phyloP scores from a whole-genome alignment of 129 eudicot genomes.

The Saussurea involucrata region DNA sequence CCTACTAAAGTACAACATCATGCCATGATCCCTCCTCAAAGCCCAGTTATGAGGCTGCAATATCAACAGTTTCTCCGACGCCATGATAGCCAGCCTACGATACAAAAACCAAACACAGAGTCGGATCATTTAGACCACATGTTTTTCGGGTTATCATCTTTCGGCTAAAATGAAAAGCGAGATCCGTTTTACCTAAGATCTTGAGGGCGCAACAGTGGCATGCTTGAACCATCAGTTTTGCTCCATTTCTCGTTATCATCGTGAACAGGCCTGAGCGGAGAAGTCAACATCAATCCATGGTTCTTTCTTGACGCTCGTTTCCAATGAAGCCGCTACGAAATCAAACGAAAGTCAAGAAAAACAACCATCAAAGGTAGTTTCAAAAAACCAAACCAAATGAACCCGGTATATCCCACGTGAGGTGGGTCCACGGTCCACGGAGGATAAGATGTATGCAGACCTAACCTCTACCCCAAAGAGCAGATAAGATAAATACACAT shows the following conservation, averaged over 20 bases:
- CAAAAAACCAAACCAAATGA: neutral
- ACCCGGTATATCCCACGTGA: neutral
- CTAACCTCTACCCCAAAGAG: neutral
- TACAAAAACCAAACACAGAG: slow-evolving; percentile 13
- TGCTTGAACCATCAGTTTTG: slow-evolving; percentile 45
- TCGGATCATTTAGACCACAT: slow-evolving; percentile 22
- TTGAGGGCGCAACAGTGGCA: slow-evolving; percentile 77
- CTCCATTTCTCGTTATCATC: slow-evolving; percentile 47
- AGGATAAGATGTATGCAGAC: neutral
- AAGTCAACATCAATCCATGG: slow-evolving; percentile 79
- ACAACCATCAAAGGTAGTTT: neutral
- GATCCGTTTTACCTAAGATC: slow-evolving; percentile 54
- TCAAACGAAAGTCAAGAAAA: neutral
- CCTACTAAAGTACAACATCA: slow-evolving; percentile 89
- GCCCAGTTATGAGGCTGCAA: slow-evolving; percentile 96
- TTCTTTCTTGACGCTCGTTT: slow-evolving; percentile 81
- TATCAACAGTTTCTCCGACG: slow-evolving; percentile 77
- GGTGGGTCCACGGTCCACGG: neutral
- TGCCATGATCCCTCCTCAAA: slow-evolving; percentile 89
- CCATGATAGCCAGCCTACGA: slow-evolving; percentile 85
- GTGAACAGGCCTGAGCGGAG: slow-evolving; percentile 73
- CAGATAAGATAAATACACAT: neutral
- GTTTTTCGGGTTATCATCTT: slow-evolving; percentile 21
- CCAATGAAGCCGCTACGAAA: slow-evolving; percentile 79
- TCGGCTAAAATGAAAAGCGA: slow-evolving; percentile 12